A percentile compares a stretch with the other conserved stretches of the same genome.
Conservation (phyloP, 1,284 basidiomycete species). For the Ceratobasidium sp. region DNA sequence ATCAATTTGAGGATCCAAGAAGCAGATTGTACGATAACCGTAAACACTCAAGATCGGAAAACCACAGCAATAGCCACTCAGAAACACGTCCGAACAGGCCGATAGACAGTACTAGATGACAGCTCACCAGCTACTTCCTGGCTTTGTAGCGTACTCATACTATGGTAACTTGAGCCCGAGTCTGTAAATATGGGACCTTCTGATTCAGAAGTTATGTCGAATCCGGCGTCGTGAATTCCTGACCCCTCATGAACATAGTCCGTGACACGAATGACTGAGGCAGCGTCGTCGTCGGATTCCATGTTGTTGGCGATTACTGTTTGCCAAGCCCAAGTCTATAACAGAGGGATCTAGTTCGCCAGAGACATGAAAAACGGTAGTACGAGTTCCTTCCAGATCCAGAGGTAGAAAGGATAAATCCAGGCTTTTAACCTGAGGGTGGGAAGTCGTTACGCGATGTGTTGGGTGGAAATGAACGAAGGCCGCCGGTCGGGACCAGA, state of each 20-base stretch:
- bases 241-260: neutral
- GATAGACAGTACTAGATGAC: neutral
- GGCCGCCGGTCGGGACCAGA: too few relatives aligned
- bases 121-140: slow-evolving; percentile 15
- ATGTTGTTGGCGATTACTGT: neutral
- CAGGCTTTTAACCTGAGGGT: too few relatives aligned
- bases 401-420: too few relatives aligned
- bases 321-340: too few relatives aligned
- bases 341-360: too few relatives aligned
- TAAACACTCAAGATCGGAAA: neutral
- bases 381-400: too few relatives aligned
- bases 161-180: slow-evolving; percentile 1
- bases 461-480: too few relatives aligned
- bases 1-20: neutral
- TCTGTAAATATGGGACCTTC: neutral
- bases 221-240: neutral
- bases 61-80: neutral
- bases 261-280: neutral
- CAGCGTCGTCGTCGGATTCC: neutral
- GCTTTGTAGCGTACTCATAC: slow-evolving; percentile 32
- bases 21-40: too few relatives aligned
- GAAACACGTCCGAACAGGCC: neutral
- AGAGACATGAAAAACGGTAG: too few relatives aligned
- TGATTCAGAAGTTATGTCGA: neutral
- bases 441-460: too few relatives aligned